Evolutionary conservation across 2,329 filamentous ascomycete species (phyloP).

Genomic region (Aspergillus oerlinghausenensis): DNA sequence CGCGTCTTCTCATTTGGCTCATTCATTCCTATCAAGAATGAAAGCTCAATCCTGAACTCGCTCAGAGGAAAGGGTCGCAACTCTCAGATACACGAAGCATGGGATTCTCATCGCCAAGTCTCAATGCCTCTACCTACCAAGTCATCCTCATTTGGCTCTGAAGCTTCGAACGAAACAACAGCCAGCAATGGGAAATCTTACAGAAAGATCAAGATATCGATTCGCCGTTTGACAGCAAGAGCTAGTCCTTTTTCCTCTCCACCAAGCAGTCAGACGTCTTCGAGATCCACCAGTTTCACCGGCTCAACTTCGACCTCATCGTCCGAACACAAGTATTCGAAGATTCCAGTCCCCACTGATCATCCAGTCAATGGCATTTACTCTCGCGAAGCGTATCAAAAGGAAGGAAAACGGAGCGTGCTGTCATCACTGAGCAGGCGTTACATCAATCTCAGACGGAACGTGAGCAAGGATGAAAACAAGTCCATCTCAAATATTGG

Average conservation of each 20-base stretch:
- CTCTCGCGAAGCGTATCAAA: slow-evolving; percentile 12
- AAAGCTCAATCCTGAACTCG: background rate
- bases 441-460: background rate
- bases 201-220: background rate
- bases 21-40: background rate
- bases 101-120: background rate
- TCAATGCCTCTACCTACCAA: background rate
- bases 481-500: background rate
- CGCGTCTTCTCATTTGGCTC: background rate
- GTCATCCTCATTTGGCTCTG: background rate
- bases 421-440: slow-evolving; percentile 9
- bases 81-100: background rate
- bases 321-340: slow-evolving; percentile 3
- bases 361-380: slow-evolving; percentile 5
- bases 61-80: background rate
- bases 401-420: slow-evolving; percentile 12
- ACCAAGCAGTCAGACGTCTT: slow-evolving; percentile 4
- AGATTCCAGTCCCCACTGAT: slow-evolving; percentile 11
- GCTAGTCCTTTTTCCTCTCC: background rate
- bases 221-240: background rate
- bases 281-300: background rate
- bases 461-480: background rate
- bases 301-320: background rate
- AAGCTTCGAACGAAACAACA: background rate
- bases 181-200: background rate